A percentile compares a stretch with the other conserved stretches of the same genome.
Conservation (phyloP, 352 stramenopile genomes). For the Globisporangium spiculum region DNA sequence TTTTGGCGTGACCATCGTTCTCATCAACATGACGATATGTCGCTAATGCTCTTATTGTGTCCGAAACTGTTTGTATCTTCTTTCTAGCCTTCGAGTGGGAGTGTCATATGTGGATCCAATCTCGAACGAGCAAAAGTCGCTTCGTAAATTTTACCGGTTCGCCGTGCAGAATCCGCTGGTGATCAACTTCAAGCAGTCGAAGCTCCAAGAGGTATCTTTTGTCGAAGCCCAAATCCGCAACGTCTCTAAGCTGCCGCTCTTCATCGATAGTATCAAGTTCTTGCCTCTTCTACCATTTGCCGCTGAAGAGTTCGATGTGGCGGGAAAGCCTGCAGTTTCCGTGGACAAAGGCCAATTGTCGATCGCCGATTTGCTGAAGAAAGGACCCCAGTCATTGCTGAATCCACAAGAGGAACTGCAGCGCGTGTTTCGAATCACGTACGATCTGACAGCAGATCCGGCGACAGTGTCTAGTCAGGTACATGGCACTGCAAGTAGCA, state of each 20-base stretch:
- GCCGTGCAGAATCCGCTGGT: conserved; percentile 87
- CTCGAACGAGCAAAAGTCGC: conserved; percentile 76
- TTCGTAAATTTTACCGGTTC: conserved; percentile 92
- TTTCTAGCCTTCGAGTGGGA: conserved; percentile 56
- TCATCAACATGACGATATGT: not conserved
- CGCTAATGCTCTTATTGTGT: not conserved
- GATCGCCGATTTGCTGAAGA: conserved; percentile 28
- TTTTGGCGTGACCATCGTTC: not conserved
- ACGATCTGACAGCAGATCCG: conserved; percentile 38
- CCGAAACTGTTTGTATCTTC: not conserved
- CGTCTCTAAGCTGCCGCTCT: conserved; percentile 76
- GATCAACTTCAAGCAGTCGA: conserved; percentile 81
- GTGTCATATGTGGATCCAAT: conserved; percentile 74
- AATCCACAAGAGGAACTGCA: conserved; percentile 81
- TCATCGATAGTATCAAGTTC: conserved; percentile 82
- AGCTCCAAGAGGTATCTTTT: conserved; percentile 44
- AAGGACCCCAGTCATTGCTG: conserved; percentile 51
- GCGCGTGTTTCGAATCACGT: conserved; percentile 60
- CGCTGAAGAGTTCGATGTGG: conserved; percentile 33
- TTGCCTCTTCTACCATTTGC: conserved; percentile 56
- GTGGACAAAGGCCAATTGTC: not conserved
- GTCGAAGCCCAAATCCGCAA: conserved; percentile 85
- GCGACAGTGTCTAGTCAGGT: conserved; percentile 35
- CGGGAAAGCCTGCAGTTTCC: not conserved
- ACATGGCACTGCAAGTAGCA: not conserved